Percentiles rank a stretch among this genome's conserved stretches.
These are phyloP conservation scores for Calocybe gangraenosa DNA, from an alignment of 768 basidiomycete genomes.

Conservation along the genomic window DNA sequence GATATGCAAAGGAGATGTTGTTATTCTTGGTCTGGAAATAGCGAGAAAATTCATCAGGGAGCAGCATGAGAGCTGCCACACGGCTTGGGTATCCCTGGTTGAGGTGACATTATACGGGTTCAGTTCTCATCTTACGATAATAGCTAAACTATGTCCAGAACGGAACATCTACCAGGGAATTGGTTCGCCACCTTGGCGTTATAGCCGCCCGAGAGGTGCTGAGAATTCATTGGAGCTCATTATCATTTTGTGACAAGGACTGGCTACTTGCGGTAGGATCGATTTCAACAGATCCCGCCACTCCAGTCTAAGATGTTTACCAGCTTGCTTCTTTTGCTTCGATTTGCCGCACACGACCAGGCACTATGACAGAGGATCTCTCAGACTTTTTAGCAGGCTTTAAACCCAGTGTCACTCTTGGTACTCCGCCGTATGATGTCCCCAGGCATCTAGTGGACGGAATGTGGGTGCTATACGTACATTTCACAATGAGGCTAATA, in stretches of 20 bases:
- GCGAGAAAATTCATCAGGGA: not conserved
- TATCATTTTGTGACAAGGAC: not conserved
- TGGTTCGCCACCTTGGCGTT: slow-evolving; percentile 8
- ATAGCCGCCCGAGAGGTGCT: not conserved
- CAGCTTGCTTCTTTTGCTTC: slow-evolving; percentile 4
- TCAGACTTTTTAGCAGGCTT: not conserved
- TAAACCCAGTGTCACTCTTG: slow-evolving; percentile 3
- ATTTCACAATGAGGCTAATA: not conserved
- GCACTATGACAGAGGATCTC: not conserved
- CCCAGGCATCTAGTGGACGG: slow-evolving; percentile 20
- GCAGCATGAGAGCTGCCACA: slow-evolving; percentile 3
- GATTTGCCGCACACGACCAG: not conserved
- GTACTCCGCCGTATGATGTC: slow-evolving; percentile 18
- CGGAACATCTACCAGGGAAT: not conserved
- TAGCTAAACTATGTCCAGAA: not conserved
- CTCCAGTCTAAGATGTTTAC: not conserved
- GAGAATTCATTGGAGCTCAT: not conserved
- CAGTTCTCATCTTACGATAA: not conserved
- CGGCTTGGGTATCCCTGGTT: not conserved
- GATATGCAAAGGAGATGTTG: too few relatives aligned
- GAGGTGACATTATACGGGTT: not conserved
- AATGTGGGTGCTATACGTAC: slow-evolving; percentile 5
- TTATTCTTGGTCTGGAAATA: not conserved
- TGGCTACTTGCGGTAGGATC: not conserved
- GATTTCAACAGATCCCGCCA: not conserved